A percentile compares a stretch with the other conserved stretches of the same genome.
phyloP scores from a whole-genome alignment of 192 early-diverging fungal genomes.

The Podila verticillata region DNA sequence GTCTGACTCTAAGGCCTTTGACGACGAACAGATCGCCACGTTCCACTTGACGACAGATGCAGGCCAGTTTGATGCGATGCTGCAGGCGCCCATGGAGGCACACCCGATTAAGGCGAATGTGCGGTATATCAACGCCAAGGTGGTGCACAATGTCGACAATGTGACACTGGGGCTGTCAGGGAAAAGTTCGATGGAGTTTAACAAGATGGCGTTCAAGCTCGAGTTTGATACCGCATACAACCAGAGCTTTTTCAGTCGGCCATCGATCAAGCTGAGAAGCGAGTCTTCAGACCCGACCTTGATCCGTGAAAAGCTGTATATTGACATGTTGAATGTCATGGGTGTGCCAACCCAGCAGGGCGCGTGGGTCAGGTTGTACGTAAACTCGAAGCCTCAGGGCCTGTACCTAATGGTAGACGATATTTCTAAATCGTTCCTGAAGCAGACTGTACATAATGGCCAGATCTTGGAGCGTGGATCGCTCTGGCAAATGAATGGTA shows the following conservation, averaged over 20 bases:
- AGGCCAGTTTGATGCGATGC: neutral
- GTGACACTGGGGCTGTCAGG: slow-evolving; percentile 11
- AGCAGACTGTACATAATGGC: slow-evolving; percentile 35
- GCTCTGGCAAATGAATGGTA: slow-evolving; percentile 34
- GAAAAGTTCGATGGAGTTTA: slow-evolving; percentile 40
- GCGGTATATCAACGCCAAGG: slow-evolving; percentile 14
- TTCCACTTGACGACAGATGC: slow-evolving; percentile 11
- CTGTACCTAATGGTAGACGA: slow-evolving; percentile 49
- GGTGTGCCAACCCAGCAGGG: slow-evolving; percentile 40
- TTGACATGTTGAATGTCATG: slow-evolving; percentile 35
- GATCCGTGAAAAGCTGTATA: slow-evolving; percentile 51
- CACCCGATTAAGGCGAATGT: slow-evolving; percentile 1
- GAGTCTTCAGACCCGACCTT: slow-evolving; percentile 48
- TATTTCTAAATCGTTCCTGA: slow-evolving; percentile 26
- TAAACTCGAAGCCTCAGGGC: slow-evolving; percentile 40
- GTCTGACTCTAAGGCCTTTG: slow-evolving; percentile 7
- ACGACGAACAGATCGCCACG: slow-evolving; percentile 11
- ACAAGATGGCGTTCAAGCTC: slow-evolving; percentile 20
- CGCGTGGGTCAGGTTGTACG: slow-evolving; percentile 23
- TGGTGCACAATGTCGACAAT: slow-evolving; percentile 7
- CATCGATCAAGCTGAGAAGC: slow-evolving; percentile 33
- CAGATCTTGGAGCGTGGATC: slow-evolving; percentile 2
- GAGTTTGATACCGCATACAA: neutral
- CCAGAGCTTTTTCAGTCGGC: slow-evolving; percentile 24
- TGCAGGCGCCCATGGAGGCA: neutral